phyloP scores from a whole-genome alignment of 352 stramenopile genomes.

The Phytophthora europaea region DNA sequence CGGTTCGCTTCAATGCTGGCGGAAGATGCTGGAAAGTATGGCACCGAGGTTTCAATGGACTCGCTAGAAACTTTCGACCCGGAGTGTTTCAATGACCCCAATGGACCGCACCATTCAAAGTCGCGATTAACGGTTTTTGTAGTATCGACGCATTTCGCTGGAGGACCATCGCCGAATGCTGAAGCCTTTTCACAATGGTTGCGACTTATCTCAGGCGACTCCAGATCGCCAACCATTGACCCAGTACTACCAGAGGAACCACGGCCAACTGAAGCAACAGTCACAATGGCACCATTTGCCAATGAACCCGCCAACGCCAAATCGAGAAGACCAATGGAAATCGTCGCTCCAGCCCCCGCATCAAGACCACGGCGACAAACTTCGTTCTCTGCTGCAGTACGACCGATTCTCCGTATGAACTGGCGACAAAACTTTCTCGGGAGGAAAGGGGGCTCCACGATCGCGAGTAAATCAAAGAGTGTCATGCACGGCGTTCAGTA shows the following conservation, averaged over 20 bases:
- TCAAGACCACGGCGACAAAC: background rate
- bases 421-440: background rate
- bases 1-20: constrained; percentile 84
- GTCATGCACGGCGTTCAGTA: constrained; percentile 85
- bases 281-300: too few relatives aligned
- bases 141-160: constrained; percentile 93
- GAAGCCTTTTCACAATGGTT: constrained; percentile 29
- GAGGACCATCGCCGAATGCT: constrained; percentile 79
- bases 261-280: background rate
- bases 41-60: constrained; percentile 5
- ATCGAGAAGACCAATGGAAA: background rate
- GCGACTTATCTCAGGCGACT: constrained; percentile 5
- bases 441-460: background rate
- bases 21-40: constrained; percentile 55
- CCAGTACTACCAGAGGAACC: background rate
- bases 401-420: constrained; percentile 6
- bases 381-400: constrained; percentile 4
- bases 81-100: constrained; percentile 25
- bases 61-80: constrained; percentile 57
- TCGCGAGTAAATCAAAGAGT: constrained; percentile 6
- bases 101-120: constrained; percentile 31
- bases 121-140: constrained; percentile 78
- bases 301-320: background rate
- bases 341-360: background rate
- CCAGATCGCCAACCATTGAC: background rate